phyloP scores from a whole-genome alignment of 164 flowering plant genomes.

The Nymphaea colorata region DNA sequence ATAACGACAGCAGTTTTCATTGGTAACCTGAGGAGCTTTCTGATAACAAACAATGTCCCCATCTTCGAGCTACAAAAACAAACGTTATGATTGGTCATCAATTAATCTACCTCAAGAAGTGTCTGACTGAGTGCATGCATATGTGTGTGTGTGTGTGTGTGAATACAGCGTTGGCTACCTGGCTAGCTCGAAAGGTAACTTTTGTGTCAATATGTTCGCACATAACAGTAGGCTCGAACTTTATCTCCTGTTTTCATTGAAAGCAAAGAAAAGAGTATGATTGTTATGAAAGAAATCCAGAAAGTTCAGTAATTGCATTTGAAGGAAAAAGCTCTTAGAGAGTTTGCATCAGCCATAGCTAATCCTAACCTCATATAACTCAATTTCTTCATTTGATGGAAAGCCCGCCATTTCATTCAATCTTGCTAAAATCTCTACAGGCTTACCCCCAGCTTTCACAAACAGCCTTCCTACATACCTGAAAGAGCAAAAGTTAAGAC shows the following conservation, averaged over 20 bases:
- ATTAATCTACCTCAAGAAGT: neutral
- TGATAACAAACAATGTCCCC: slow-evolving; percentile 95
- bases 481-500: slow-evolving; percentile 9
- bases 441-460: slow-evolving; percentile 72
- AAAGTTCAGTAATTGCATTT: slow-evolving; percentile 1
- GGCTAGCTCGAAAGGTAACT: slow-evolving; percentile 62
- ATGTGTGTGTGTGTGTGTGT: neutral
- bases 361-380: slow-evolving; percentile 72
- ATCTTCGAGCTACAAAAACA: slow-evolving; percentile 68
- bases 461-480: slow-evolving; percentile 89
- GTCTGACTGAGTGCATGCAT: neutral
- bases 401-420: slow-evolving; percentile 91
- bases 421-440: slow-evolving; percentile 55
- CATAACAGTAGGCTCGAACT: slow-evolving; percentile 88
- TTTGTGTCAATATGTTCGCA: slow-evolving; percentile 83
- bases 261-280: neutral
- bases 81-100: neutral
- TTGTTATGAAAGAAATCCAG: neutral
- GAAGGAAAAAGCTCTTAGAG: too few relatives aligned
- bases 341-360: neutral
- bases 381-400: slow-evolving; percentile 76
- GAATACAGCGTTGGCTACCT: slow-evolving; percentile 28
- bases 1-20: slow-evolving; percentile 38
- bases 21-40: slow-evolving; percentile 34
- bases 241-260: slow-evolving; percentile 62